Evolutionary conservation across 768 basidiomycete species (phyloP), one percentile per base, ranked within the genome.

Genomic region (Mycena albidolilacea): DNA sequence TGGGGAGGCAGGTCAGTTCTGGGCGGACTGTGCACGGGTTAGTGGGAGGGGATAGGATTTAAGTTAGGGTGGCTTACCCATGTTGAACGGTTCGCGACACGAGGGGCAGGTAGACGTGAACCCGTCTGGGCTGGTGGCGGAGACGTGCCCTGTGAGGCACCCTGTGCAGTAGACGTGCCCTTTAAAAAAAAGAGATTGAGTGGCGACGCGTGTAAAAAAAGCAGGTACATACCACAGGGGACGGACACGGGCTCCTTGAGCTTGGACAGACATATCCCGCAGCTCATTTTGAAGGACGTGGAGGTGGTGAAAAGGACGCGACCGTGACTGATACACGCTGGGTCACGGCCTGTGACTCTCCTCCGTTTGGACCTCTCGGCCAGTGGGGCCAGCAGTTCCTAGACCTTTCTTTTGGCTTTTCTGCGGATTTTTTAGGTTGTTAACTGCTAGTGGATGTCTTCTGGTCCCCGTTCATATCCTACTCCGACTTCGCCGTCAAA

Each of bases 91-190:
- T 5, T 83, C 79, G 54, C 91, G 87, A 79, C 92, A 93, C 0
- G 87, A 85, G 0, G 92, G 91, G 75, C 92, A 93, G 67, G 85
- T 73, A n/a, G 88, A 82, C 64, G 81, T 83, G 67, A 82, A 77
- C 1, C 78, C 79, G 50, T 81, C 79, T 62, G 81, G 80, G 12
- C 77, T 75, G 11, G 83, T 81, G 0, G 78, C 75, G 62, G 84
- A 84, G n/a, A 86, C 83, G 62, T 85, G 79, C 58, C 79, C 81
- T 4, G 82, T 80, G n/a, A 93, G 83, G 73, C 92, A 93, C 17
- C 82, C 81, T 69, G 86, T 85, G 79, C 92, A 93, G 78, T 90
- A 90, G 15, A 93, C 82, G 74, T 93, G 92, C 21, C 92, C 92
- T 93, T 5, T 38, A 43, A 5, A 37, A 58, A 52, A 62, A 44